Conservation (phyloP, 2,329 filamentous ascomycete species). For the Fusarium gaditjirri region DNA sequence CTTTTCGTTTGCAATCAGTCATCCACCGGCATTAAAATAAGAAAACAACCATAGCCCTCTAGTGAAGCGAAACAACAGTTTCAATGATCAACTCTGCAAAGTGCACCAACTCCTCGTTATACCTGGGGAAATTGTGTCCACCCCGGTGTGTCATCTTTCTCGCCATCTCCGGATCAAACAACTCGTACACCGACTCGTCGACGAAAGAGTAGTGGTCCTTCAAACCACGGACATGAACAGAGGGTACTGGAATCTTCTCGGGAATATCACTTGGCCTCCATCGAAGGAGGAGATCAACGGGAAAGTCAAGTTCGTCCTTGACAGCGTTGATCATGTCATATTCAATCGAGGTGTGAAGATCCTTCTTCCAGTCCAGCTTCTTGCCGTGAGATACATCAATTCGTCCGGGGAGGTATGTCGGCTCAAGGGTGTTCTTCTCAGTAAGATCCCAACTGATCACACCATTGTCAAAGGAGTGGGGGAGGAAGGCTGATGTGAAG, state of each 20-base stretch:
- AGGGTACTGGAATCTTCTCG: not conserved
- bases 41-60: not conserved
- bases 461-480: not conserved
- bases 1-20: not conserved
- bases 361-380: not conserved
- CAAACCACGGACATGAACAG: not conserved
- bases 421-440: not conserved
- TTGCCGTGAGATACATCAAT: not conserved
- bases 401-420: not conserved
- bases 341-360: not conserved
- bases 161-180: not conserved
- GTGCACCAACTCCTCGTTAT: not conserved
- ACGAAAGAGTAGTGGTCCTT: not conserved
- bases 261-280: not conserved
- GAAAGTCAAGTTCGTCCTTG: not conserved
- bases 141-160: not conserved
- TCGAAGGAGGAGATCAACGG: not conserved
- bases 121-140: not conserved
- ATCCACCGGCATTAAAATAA: not conserved
- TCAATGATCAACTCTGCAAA: not conserved
- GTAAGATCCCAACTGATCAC: not conserved
- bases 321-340: not conserved
- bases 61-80: not conserved
- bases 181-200: not conserved
- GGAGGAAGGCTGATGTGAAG: not conserved